These are phyloP conservation scores for Russula sp. DNA, from an alignment of 768 basidiomycete species.

Conservation along the genomic window DNA sequence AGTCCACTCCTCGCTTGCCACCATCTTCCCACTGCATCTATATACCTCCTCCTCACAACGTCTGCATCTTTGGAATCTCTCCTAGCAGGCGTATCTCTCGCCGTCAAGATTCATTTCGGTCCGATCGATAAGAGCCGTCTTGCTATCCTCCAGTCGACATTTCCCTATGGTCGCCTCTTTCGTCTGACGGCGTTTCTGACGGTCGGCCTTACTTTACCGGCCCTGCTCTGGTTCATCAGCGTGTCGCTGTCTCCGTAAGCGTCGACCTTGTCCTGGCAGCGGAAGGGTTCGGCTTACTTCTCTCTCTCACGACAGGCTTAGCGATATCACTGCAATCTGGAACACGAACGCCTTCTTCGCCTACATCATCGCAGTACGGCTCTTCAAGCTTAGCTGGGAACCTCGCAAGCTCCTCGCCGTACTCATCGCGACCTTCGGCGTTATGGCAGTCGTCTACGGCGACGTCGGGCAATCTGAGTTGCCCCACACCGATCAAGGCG, in stretches of 20 bases:
- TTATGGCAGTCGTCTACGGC: constrained; percentile 81
- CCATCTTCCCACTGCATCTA: constrained; percentile 84
- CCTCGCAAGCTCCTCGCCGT: constrained; percentile 66
- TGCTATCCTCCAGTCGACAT: constrained; percentile 20
- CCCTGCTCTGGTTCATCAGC: constrained; percentile 72
- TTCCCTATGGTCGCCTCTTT: constrained; percentile 40
- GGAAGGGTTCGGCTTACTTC: not conserved
- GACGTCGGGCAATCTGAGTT: constrained; percentile 38
- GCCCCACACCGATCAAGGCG: constrained; percentile 17
- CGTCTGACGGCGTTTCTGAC: constrained; percentile 42
- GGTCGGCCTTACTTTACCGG: constrained; percentile 58
- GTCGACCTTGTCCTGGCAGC: not conserved
- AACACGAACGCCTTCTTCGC: constrained; percentile 91
- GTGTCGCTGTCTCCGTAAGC: constrained; percentile 71
- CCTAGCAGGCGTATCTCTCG: constrained; percentile 49
- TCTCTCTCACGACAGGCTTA: constrained; percentile 48
- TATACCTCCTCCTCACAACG: constrained; percentile 55
- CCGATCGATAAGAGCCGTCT: constrained; percentile 13
- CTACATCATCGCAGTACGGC: constrained; percentile 77
- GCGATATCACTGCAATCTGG: constrained; percentile 78
- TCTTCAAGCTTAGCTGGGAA: constrained; percentile 65
- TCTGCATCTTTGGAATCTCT: constrained; percentile 49
- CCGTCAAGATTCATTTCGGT: constrained; percentile 42
- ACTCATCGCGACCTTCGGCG: constrained; percentile 74
- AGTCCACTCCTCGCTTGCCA: constrained; percentile 75